Evolutionary conservation across 2,329 filamentous ascomycete species (phyloP), one percentile per base, ranked within the genome.

Genomic region (Aspergillus tubingensis): DNA sequence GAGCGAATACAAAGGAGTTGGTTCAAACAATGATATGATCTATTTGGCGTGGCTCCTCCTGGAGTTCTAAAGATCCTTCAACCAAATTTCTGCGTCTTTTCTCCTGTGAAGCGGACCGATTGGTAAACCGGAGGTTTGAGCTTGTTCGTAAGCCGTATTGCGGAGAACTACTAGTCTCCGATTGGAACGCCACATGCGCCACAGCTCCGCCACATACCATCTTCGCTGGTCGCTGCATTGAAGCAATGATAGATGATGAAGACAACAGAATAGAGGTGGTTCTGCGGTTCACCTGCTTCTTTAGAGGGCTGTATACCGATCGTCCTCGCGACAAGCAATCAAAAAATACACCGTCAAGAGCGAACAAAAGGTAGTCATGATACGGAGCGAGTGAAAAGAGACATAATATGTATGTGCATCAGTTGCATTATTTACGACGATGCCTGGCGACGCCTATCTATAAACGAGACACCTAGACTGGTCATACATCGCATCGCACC

Each of bases 1-100:
- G 44, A 5, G 49, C 57, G 59, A 56, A 60, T 68, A 52, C 65
- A 63, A 53, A 58, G 60, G 57, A 63, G 57, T 61, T 66, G 63
- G 54, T 61, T 56, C 51, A 54, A 63, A 62, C 55, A 59, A 27
- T 62, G 51, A 27, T 43, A 27, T 19, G 23, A 44, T 15, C 27
- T 36, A 58, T 36, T 51, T 63, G 67, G 44, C 25, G n/a, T 8
- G 30, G 47, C 15, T 50, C 25, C 10, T 50, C 15, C 4, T n/a
- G 25, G 13, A 10, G 25, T 50, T 32, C 5, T n/a, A 30, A 11
- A 30, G 8, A 36, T 11, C 2, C 17, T 50, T 19, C 47, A 5
- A 11, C 47, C 32, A 5, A 11, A 36, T 30, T 49, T 32, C 47
- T 17, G 25, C 15, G 15, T 17, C 25, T 32, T 50, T 19, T 30